These are phyloP conservation scores for Osmanthus fragrans DNA, from an alignment of 257 asterid species.

Conservation along the genomic window DNA sequence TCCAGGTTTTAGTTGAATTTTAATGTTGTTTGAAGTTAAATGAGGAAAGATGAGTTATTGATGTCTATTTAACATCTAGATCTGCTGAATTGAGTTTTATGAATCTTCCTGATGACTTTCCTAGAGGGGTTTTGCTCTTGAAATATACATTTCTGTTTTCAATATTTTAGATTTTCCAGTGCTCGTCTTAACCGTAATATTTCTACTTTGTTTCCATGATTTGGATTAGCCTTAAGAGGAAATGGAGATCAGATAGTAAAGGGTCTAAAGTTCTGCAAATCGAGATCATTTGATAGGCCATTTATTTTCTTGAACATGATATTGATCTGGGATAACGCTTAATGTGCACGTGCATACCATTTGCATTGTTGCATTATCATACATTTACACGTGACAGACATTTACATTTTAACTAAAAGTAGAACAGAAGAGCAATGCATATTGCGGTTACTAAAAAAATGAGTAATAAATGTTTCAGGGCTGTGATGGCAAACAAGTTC, in stretches of 20 bases:
- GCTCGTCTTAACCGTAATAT: not conserved
- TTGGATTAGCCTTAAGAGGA: not conserved
- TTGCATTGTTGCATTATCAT: not conserved
- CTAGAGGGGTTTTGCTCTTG: not conserved
- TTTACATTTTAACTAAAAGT: not conserved
- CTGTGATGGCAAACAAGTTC: constrained; percentile 74
- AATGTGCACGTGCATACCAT: not conserved
- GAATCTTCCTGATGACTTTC: not conserved
- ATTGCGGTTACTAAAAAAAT: constrained; percentile 6
- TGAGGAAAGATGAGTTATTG: constrained; percentile 16
- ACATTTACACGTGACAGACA: not conserved
- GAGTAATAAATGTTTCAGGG: constrained; percentile 48
- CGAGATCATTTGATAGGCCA: constrained; percentile 1
- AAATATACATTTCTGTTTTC: not conserved
- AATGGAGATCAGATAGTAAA: not conserved
- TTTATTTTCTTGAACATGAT: not conserved
- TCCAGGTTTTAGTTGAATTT: constrained; percentile 1
- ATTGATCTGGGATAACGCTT: not conserved
- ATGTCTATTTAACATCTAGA: constrained; percentile 28
- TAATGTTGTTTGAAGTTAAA: constrained; percentile 19
- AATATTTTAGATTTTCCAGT: not conserved
- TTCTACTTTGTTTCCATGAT: not conserved
- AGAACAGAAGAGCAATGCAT: not conserved
- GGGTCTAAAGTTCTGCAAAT: not conserved
- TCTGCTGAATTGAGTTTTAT: constrained; percentile 20